Evolutionary conservation across 148 eudicot genomes (phyloP).

Genomic region (Rhododendron ovatum): DNA sequence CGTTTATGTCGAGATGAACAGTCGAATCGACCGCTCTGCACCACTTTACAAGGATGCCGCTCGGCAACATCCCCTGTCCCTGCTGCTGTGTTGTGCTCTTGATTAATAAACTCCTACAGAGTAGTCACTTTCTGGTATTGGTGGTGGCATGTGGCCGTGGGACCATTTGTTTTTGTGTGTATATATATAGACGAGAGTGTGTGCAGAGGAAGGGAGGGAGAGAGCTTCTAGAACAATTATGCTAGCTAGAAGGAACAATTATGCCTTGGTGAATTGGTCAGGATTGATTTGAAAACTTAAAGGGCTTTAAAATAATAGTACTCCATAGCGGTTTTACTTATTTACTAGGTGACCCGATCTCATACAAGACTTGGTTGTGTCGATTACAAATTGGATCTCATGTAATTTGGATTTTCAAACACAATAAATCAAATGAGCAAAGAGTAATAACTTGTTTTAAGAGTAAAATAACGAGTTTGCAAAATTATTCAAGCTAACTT

Average conservation of each 20-base stretch:
- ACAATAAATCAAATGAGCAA: background rate
- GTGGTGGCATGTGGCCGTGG: conserved; percentile 1
- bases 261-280: background rate
- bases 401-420: background rate
- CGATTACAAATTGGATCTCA: background rate
- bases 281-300: background rate
- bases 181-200: too few relatives aligned
- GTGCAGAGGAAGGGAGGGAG: background rate
- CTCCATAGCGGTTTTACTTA: too few relatives aligned
- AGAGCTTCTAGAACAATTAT: background rate
- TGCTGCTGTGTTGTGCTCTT: background rate
- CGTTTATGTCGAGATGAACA: too few relatives aligned
- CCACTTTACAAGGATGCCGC: too few relatives aligned
- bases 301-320: too few relatives aligned
- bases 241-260: background rate
- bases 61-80: background rate
- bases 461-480: too few relatives aligned
- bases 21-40: too few relatives aligned
- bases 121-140: conserved; percentile 1
- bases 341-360: background rate
- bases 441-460: too few relatives aligned
- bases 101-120: background rate
- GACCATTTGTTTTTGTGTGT: background rate
- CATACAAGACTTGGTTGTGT: background rate
- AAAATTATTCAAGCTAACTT: too few relatives aligned